Conservation (phyloP, 2,329 filamentous ascomycete genomes). For the Aspergillus quadrilineatus region DNA sequence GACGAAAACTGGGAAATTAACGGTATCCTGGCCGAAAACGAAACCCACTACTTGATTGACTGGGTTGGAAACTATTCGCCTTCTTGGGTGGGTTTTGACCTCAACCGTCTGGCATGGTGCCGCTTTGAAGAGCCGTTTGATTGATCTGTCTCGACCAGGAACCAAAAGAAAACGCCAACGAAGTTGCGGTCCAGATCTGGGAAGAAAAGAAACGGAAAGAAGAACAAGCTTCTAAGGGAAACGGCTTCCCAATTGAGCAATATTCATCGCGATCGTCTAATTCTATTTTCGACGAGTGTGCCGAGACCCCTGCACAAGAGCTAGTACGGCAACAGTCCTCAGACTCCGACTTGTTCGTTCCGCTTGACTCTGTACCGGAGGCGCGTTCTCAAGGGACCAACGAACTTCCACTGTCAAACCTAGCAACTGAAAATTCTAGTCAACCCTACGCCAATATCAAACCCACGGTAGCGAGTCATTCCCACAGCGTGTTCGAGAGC, state of each 20-base stretch:
- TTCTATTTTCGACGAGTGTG: not conserved
- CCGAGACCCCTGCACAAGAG: constrained; percentile 2
- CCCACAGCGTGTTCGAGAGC: constrained; percentile 16
- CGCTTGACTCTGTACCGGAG: constrained; percentile 7
- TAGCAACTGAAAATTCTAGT: not conserved
- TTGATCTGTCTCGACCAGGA: constrained; percentile 25
- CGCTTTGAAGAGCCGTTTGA: constrained; percentile 11
- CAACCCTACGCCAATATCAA: not conserved
- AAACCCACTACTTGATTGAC: constrained; percentile 38
- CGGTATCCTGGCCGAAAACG: constrained; percentile 37
- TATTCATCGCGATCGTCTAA: constrained; percentile 2
- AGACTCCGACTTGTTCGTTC: constrained; percentile 23
- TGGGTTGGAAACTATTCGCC: constrained; percentile 39
- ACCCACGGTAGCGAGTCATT: not conserved
- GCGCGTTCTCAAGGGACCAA: constrained; percentile 2
- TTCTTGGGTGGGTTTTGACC: constrained; percentile 36
- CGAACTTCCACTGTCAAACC: not conserved
- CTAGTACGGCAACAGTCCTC: not conserved
- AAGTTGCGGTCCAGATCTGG: constrained; percentile 31
- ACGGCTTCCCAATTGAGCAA: constrained; percentile 10
- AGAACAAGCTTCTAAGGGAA: constrained; percentile 5
- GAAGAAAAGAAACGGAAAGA: constrained; percentile 24
- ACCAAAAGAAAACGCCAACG: constrained; percentile 37
- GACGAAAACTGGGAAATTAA: constrained; percentile 38
- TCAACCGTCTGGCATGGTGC: not conserved